These are phyloP conservation scores for Diaporthe sp. DNA, from an alignment of 2,329 filamentous ascomycete genomes.

Conservation along the genomic window DNA sequence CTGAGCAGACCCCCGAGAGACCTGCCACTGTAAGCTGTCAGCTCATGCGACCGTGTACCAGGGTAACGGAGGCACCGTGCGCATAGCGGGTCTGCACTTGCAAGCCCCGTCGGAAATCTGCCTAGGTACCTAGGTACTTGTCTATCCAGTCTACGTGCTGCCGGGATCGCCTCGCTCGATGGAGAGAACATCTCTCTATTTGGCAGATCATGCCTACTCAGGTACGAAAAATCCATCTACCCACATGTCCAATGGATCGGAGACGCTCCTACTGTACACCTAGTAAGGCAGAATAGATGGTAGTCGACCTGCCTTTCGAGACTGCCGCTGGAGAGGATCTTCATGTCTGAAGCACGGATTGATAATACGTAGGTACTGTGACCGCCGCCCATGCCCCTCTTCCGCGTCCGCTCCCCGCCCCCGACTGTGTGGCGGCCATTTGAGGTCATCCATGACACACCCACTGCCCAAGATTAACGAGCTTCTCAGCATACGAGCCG, in stretches of 20 bases:
- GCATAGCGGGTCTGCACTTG: not conserved
- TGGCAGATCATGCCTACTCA: not conserved
- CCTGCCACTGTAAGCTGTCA: not conserved
- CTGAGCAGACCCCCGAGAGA: not conserved
- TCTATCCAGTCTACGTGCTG: not conserved
- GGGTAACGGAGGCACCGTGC: not conserved
- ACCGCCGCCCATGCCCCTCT: not conserved
- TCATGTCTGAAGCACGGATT: no score
- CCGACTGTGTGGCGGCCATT: not conserved
- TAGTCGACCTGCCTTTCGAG: not conserved
- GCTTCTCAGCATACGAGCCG: not conserved
- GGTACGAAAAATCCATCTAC: not conserved
- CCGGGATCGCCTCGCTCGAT: slow-evolving; percentile 8
- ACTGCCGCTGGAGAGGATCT: not conserved
- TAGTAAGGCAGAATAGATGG: not conserved
- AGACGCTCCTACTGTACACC: not conserved
- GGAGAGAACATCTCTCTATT: not conserved
- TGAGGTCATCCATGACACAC: not conserved
- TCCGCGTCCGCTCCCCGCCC: not conserved
- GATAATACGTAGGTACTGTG: no score
- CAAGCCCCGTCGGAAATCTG: not conserved
- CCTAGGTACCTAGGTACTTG: not conserved
- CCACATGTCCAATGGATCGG: not conserved
- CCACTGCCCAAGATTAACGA: not conserved
- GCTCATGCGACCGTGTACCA: not conserved